These are phyloP conservation scores for Solanum neorickii DNA, from an alignment of 257 asterid genomes.

Conservation along the genomic window DNA sequence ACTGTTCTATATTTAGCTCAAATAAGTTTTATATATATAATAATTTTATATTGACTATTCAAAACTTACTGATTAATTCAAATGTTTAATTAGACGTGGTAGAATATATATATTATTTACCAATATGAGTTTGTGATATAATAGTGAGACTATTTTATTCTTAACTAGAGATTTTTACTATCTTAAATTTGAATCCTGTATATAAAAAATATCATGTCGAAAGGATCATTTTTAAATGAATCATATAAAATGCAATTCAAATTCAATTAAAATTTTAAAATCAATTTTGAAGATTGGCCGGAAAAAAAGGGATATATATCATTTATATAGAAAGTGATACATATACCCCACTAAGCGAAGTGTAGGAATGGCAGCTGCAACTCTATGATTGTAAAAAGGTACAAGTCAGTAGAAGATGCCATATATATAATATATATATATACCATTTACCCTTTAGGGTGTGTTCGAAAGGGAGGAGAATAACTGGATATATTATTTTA, in stretches of 20 bases:
- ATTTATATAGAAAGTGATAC: neutral
- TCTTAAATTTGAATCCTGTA: too few relatives aligned
- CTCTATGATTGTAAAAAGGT: neutral
- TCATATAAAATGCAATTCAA: too few relatives aligned
- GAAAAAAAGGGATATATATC: neutral
- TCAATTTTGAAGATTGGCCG: too few relatives aligned
- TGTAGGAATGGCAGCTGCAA: neutral
- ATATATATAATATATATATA: neutral
- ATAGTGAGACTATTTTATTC: too few relatives aligned
- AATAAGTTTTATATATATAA: neutral
- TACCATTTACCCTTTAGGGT: neutral
- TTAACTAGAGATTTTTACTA: too few relatives aligned
- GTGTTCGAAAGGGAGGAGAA: neutral
- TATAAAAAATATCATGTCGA: too few relatives aligned
- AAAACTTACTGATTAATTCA: neutral
- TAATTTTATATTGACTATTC: neutral
- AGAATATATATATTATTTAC: neutral
- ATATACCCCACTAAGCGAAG: neutral
- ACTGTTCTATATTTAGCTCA: neutral
- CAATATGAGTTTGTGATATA: too few relatives aligned
- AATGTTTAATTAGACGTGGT: neutral
- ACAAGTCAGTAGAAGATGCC: neutral
- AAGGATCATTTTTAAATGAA: rapidly evolving
- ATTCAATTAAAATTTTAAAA: too few relatives aligned
- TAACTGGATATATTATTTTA: neutral